Percentiles rank a stretch among this genome's conserved stretches.
These are phyloP conservation scores for Hordeum pubiflorum DNA, from an alignment of 202 grass and related monocot genomes.

Conservation along the genomic window DNA sequence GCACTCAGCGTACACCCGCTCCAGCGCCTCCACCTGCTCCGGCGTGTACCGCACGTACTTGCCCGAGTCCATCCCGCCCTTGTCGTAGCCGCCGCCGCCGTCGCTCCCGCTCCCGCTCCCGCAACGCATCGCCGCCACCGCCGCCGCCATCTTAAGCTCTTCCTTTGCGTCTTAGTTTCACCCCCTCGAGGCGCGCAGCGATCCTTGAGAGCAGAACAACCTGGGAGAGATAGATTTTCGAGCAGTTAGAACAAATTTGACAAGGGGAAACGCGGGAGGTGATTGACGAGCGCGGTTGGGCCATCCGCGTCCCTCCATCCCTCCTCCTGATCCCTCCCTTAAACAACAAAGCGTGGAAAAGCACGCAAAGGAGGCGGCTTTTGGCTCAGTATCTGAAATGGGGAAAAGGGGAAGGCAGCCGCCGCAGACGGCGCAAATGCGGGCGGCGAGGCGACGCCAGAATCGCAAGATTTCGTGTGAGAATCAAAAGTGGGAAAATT, in stretches of 20 bases:
- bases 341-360: slow-evolving; percentile 41
- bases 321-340: not conserved
- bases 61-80: slow-evolving; percentile 58
- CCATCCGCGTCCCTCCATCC: not conserved
- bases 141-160: slow-evolving; percentile 26
- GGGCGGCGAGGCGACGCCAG: not conserved
- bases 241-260: slow-evolving; percentile 27
- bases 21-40: slow-evolving; percentile 94
- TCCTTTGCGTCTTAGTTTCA: not conserved
- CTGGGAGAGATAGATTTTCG: slow-evolving; percentile 37
- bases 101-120: slow-evolving; percentile 49
- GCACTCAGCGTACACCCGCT: slow-evolving; percentile 86
- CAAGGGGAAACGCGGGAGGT: not conserved
- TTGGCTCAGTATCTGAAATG: slow-evolving; percentile 35
- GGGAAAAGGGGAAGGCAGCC: not conserved
- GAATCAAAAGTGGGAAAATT: not conserved
- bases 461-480: not conserved
- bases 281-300: slow-evolving; percentile 27
- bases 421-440: slow-evolving; percentile 39
- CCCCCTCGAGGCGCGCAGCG: not conserved
- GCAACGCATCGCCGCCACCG: slow-evolving; percentile 64
- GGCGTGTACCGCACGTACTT: slow-evolving; percentile 96
- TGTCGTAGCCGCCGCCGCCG: slow-evolving; percentile 50
- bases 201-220: slow-evolving; percentile 9
- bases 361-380: slow-evolving; percentile 59